Evolutionary conservation across 345 rosid genomes (phyloP), one percentile per base, ranked within the genome.

Genomic region (Dovyalis caffra): DNA sequence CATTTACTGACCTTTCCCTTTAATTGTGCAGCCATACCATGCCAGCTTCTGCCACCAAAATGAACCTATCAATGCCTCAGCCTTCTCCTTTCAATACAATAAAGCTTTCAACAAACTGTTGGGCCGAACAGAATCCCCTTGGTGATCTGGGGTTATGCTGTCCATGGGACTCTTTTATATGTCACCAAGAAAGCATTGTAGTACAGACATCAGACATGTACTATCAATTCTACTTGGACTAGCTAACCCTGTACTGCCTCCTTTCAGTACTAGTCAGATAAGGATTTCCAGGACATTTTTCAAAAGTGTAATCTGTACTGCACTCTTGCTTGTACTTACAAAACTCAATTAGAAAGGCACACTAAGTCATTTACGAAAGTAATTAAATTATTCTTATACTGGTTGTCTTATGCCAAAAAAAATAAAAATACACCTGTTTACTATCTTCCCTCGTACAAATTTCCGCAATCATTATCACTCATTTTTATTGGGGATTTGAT

Each of bases 201-300:
- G 82, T 78, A 82, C n/a, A n/a, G n/a, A n/a, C n/a, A n/a, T n/a
- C 85, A 63, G 15, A 18, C 21, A 47, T 75, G 82, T 84, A 79
- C 85, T 74, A 69, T 57, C 75, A 64, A 21, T 69, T 73, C 76
- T 61, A 35, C 68, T n/a, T 47, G 74, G 43, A 32, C 63, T 32
- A 8, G 64, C 67, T 20, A 31, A 56, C 40, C 45, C 7, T 84
- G 87, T 85, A 82, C 85, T 82, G 49, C 76, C 23, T 34, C 21
- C 18, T 33, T 49, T 29, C 23, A 47, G 31, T 40, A 40, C 35
- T 56, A 64, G 61, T 47, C 3, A 33, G 20, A 60, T 10, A 35
- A 26, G 7, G 26, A 18, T 33, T 32, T 70, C 8, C 10, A 63
- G 51, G 31, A 20, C 4, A 11, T 20, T 57, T 61, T 29, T 61